Evolutionary conservation across 805 yeast species (phyloP), one percentile per base, ranked within the genome.

Genomic region (Nakazawaea wyomingensis): DNA sequence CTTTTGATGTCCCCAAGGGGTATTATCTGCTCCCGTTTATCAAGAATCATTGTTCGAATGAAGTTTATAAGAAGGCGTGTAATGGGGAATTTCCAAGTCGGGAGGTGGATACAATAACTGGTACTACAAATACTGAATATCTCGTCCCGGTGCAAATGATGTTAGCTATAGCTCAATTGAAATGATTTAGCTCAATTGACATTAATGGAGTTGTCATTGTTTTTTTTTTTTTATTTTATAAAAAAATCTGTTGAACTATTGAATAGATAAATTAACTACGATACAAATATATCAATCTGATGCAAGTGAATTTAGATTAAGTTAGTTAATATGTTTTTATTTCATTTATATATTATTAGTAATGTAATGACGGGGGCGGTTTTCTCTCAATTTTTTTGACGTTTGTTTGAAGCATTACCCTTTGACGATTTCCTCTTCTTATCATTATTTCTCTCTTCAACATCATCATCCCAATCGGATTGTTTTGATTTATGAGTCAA

Each of bases 401-500:
- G 40, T 16, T 37, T 37, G 16, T 17, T 19, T 3, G 34, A 20
- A 11, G 17, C 8, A 16, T 22, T 24, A 10, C 33, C 33, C 27
- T 27, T n/a, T 26, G 14, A 8, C 17, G 31, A 8, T 17, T 13
- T 37, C 13, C 24, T 37, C 19, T 30, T 37, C 31, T 26, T 37
- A 19, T 20, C 32, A 19, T 21, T 13, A 30, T 4, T 29, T n/a
- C n/a, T n/a, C n/a, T n/a, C n/a, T n/a, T n/a, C n/a, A 9, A n/a
- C 32, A 35, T n/a, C 11, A 22, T n/a, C 13, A 19, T 32, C 21
- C 42, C 42, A 39, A 32, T 39, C 42, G 5, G 33, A 13, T 10
- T n/a, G 21, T 24, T 39, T 37, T 8, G 62, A 54, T 61, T 74
- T 81, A 45, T 82, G 80, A 1, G 88, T 82, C 47, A 85, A 61